Conservation (phyloP, 208 protist species). For the Acanthamoeba culbertsoni region DNA sequence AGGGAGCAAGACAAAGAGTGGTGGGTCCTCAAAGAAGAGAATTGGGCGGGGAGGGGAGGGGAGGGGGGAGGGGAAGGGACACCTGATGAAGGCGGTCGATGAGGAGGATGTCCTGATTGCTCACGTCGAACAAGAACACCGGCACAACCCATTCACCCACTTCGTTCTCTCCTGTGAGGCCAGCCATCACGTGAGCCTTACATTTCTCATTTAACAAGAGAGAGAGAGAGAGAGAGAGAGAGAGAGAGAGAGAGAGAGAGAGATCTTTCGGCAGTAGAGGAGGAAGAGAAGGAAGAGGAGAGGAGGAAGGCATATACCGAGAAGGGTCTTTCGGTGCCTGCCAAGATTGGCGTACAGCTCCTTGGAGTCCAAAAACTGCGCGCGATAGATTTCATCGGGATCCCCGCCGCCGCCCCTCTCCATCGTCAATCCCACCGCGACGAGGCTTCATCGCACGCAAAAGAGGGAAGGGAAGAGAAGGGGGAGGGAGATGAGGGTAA, state of each 20-base stretch:
- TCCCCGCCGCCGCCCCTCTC: neutral
- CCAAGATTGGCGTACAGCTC: neutral
- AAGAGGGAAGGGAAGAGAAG: neutral
- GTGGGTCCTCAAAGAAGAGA: neutral
- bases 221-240: neutral
- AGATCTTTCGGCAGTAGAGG: neutral
- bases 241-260: neutral
- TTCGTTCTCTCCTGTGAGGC: neutral
- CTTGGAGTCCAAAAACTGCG: neutral
- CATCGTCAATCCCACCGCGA: neutral
- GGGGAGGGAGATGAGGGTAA: neutral
- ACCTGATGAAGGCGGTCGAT: neutral
- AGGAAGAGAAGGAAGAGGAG: neutral
- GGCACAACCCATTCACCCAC: neutral
- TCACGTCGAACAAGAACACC: neutral
- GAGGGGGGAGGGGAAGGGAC: neutral
- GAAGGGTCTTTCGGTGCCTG: neutral
- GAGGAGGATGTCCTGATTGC: neutral
- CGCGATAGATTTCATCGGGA: too few relatives aligned
- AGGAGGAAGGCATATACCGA: neutral
- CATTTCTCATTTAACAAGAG: neutral
- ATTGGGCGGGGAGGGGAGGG: neutral
- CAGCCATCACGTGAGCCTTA: neutral
- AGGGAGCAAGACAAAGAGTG: neutral
- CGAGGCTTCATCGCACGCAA: neutral